phyloP scores from a whole-genome alignment of 2,329 filamentous ascomycete genomes.

The Scytalidium sp. region DNA sequence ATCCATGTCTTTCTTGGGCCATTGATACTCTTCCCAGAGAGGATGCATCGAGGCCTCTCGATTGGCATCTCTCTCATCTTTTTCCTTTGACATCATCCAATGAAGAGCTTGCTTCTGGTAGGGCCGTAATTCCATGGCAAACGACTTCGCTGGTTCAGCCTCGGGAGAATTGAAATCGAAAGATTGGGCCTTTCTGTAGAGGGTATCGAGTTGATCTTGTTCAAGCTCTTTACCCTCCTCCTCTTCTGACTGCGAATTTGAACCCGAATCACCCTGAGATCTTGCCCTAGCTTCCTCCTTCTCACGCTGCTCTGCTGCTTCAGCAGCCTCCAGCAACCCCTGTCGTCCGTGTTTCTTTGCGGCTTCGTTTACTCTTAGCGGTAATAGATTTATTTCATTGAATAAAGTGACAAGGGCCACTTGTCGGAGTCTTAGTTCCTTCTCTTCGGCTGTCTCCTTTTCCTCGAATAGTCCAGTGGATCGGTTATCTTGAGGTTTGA shows the following conservation, averaged over 20 bases:
- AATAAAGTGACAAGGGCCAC: slow-evolving; percentile 86
- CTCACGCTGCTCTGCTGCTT: slow-evolving; percentile 76
- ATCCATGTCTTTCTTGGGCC: slow-evolving; percentile 85
- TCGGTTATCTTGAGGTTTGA: slow-evolving; percentile 66
- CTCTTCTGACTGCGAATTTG: slow-evolving; percentile 53
- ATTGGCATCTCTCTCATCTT: slow-evolving; percentile 63
- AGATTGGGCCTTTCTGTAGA: slow-evolving; percentile 94
- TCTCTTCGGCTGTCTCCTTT: slow-evolving; percentile 82
- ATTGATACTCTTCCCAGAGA: slow-evolving; percentile 92
- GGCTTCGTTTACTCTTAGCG: slow-evolving; percentile 69
- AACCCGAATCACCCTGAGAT: slow-evolving; percentile 22
- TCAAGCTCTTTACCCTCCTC: slow-evolving; percentile 91
- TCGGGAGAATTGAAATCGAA: slow-evolving; percentile 93
- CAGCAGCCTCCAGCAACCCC: slow-evolving; percentile 80
- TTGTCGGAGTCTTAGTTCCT: slow-evolving; percentile 77
- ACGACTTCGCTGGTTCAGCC: slow-evolving; percentile 77
- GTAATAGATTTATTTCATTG: slow-evolving; percentile 80
- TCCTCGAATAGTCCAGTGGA: slow-evolving; percentile 75
- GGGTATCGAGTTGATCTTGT: slow-evolving; percentile 87
- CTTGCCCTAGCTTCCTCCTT: slow-evolving; percentile 44
- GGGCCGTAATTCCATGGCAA: slow-evolving; percentile 78
- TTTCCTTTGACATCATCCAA: slow-evolving; percentile 97
- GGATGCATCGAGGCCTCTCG: slow-evolving; percentile 88
- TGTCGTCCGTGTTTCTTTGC: slow-evolving; percentile 79
- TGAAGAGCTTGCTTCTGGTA: slow-evolving; percentile 95